Percentiles rank a stretch among this genome's conserved stretches.
Conservation (phyloP, 176 grass and related monocot genomes). For the Elymus sibiricus region DNA sequence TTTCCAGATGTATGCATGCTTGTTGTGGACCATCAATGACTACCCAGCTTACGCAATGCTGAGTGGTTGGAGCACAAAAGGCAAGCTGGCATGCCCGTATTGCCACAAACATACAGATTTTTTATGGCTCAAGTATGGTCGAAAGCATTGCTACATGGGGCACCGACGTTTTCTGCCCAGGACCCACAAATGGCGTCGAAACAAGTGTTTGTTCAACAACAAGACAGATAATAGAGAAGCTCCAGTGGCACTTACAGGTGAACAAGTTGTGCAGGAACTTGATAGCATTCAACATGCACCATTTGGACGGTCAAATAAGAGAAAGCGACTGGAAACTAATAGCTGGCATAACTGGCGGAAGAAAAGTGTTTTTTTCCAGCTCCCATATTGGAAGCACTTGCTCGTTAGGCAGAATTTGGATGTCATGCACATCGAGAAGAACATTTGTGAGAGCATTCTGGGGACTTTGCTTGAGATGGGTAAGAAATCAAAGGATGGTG, state of each 20-base stretch:
- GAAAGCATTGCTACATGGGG: not conserved
- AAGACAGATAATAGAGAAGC: not conserved
- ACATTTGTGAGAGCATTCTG: not conserved
- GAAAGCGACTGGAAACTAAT: too few species aligned
- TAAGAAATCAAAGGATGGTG: not conserved
- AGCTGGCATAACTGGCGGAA: too few species aligned
- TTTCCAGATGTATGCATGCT: not conserved
- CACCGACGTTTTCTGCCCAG: not conserved
- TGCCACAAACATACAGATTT: not conserved
- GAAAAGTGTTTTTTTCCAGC: too few species aligned
- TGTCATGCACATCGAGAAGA: not conserved
- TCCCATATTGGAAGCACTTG: not conserved
- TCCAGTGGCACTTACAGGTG: not conserved
- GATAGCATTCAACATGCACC: too few species aligned
- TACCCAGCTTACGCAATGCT: not conserved
- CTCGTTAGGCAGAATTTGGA: not conserved
- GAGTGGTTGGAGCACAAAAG: not conserved
- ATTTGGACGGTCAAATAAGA: too few species aligned
- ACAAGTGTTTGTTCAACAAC: not conserved
- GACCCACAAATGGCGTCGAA: not conserved
- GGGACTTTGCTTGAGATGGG: not conserved
- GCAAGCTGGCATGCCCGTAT: not conserved
- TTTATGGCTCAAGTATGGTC: not conserved
- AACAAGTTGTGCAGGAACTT: not conserved
- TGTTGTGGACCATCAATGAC: not conserved